Percentiles rank a stretch among this genome's conserved stretches.
phyloP scores from a whole-genome alignment of 495 filamentous ascomycete genomes.

The Astrothelium subdiscretum region DNA sequence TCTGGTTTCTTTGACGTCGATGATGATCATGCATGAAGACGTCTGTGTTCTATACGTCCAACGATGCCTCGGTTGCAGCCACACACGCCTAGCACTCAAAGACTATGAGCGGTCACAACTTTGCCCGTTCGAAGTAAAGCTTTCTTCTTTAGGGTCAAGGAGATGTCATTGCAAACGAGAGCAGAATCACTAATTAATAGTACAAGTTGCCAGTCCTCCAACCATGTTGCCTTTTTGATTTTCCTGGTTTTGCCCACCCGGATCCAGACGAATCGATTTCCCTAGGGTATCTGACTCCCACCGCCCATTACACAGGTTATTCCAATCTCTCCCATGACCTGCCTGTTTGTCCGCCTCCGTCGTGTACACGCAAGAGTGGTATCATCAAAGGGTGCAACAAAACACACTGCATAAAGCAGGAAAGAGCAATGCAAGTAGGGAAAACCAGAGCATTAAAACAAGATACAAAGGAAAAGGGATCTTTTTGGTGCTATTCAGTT shows the following conservation, averaged over 20 bases:
- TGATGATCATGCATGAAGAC: too few relatives aligned
- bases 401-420: background rate
- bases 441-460: background rate
- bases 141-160: too few relatives aligned
- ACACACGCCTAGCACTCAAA: too few relatives aligned
- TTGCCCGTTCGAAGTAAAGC: too few relatives aligned
- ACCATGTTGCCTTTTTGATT: background rate
- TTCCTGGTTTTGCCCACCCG: background rate
- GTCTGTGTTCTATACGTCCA: too few relatives aligned
- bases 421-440: background rate
- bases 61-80: too few relatives aligned
- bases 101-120: too few relatives aligned
- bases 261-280: too few relatives aligned
- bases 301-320: background rate
- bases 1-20: too few relatives aligned
- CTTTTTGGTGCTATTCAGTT: background rate
- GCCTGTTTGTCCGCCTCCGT: background rate
- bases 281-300: background rate
- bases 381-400: slow-evolving; percentile 4
- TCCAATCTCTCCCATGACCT: background rate
- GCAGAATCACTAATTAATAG: background rate
- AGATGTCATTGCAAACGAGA: background rate
- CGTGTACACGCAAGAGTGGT: slow-evolving; percentile 3
- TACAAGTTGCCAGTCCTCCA: background rate
- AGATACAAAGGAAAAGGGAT: background rate